phyloP scores from a whole-genome alignment of 208 protist genomes.

The Trypanosoma theileri region DNA sequence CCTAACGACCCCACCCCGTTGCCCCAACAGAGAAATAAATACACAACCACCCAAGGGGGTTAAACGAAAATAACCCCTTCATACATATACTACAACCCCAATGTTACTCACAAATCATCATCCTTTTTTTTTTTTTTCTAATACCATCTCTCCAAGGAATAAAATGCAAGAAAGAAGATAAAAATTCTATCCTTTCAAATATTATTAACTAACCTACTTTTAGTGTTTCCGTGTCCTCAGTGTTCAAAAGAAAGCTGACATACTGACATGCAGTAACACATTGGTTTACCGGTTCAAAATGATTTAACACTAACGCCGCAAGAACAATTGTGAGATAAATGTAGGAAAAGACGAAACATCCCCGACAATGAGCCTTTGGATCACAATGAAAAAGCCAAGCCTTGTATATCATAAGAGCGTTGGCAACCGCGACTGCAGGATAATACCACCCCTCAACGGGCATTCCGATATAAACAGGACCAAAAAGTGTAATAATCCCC shows the following conservation, averaged over 20 bases:
- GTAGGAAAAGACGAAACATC: slow-evolving; percentile 90
- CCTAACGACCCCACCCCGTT: too few species aligned
- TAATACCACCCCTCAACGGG: slow-evolving; percentile 79
- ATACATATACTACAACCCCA: too few species aligned
- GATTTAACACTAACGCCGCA: slow-evolving; percentile 72
- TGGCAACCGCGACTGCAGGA: slow-evolving; percentile 47
- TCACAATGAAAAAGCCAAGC: slow-evolving; percentile 75
- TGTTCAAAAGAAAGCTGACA: slow-evolving; percentile 1
- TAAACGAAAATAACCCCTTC: too few species aligned
- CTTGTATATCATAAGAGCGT: slow-evolving; percentile 86
- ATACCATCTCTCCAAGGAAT: too few species aligned
- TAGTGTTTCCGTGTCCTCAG: background rate
- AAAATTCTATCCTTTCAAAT: background rate
- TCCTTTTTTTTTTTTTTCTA: too few species aligned
- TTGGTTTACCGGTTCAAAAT: slow-evolving; percentile 65
- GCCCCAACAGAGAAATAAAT: too few species aligned
- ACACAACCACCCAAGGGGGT: too few species aligned
- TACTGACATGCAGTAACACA: slow-evolving; percentile 26
- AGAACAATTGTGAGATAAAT: slow-evolving; percentile 81
- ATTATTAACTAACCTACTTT: background rate
- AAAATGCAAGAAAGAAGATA: too few species aligned
- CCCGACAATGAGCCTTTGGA: slow-evolving; percentile 76
- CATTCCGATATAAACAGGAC: slow-evolving; percentile 48
- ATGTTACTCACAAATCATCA: too few species aligned
- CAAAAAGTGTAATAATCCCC: slow-evolving; percentile 58